phyloP scores from a whole-genome alignment of 2,329 filamentous ascomycete genomes.

The Fusarium temperatum region DNA sequence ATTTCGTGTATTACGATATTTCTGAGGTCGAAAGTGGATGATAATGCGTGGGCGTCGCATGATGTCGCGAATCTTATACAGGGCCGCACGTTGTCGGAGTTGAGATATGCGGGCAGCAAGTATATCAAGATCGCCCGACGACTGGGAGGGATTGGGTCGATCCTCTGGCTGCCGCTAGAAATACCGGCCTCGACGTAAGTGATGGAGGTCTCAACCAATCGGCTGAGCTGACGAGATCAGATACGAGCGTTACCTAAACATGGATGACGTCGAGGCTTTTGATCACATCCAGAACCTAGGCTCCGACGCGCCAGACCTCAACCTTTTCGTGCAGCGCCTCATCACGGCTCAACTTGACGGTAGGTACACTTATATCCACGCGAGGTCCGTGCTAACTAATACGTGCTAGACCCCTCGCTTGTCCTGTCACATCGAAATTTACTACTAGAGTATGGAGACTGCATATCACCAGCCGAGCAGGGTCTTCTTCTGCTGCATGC shows the following conservation, averaged over 20 bases:
- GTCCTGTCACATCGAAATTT: slow-evolving; percentile 39
- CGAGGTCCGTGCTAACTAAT: neutral
- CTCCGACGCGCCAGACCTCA: slow-evolving; percentile 19
- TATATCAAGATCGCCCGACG: slow-evolving; percentile 47
- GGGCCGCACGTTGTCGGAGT: slow-evolving; percentile 37
- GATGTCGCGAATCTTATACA: slow-evolving; percentile 34
- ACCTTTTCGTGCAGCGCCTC: slow-evolving; percentile 36
- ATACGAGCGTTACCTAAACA: slow-evolving; percentile 47
- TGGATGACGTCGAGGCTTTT: slow-evolving; percentile 47
- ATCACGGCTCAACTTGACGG: slow-evolving; percentile 35
- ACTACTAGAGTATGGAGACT: slow-evolving; percentile 37
- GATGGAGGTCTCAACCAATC: neutral
- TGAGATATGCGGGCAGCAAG: slow-evolving; percentile 47
- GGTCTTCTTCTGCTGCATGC: slow-evolving; percentile 39
- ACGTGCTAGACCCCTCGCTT: slow-evolving; percentile 7
- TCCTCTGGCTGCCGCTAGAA: slow-evolving; percentile 46
- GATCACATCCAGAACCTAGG: slow-evolving; percentile 39
- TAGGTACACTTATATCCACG: neutral
- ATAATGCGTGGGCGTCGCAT: slow-evolving; percentile 28
- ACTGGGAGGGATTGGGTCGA: slow-evolving; percentile 42
- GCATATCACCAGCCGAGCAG: slow-evolving; percentile 38
- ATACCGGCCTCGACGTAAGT: slow-evolving; percentile 48
- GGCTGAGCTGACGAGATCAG: slow-evolving; percentile 5
- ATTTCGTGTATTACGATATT: slow-evolving; percentile 45
- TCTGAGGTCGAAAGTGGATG: slow-evolving; percentile 41